Base-by-base conservation (phyloP, 2,329 filamentous ascomycete genomes). In the Xenoacremonium recifei region DNA sequence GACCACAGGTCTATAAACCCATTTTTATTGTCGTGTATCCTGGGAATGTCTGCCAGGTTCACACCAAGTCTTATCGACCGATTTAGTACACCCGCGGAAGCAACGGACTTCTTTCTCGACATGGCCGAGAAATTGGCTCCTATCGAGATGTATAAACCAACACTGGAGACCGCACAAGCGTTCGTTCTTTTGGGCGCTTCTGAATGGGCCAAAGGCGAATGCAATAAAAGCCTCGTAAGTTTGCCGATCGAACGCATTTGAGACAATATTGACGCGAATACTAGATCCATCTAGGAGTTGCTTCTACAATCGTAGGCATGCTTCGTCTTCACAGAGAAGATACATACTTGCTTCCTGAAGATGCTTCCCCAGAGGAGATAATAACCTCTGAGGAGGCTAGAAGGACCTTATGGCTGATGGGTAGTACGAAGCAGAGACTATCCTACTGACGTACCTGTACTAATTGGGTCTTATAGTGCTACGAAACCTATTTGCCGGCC, bases 311-410 rank as follows among this genome's bases (percentile, higher is more conserved):
- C 3, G 36, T 16, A 17, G 36, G 36, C 6, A 30, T 38, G 18
- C 35, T 38, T 17, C 36, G 36, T 25, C 6, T 38, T 21, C 36
- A 38, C 27, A 12, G 36, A 9, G 36, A 38, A 15, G 36, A 38
- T 16, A 38, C 36, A 12, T 30, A 38, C 25, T 11, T 19, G 13
- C 36, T 38, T 6, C 36, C 36, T 3, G n/a, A n/a, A 9, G 12
- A 23, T 17, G 36, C 36, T 15, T 16, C 21, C 15, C n/a, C 16
- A 6, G 15, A 38, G n/a, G 23, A 38, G 10, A 21, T 38, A 10
- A 25, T 38, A 13, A 9, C 29, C 13, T 29, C 36, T 5, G 36
- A 38, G 16, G 23, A 11, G 5, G 36, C 36, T 5, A n/a, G 36
- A 6, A 12, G 36, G 5, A 38, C 36, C 9, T 38, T 38, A 4